Conservation (phyloP, 2,329 filamentous ascomycete species). For the Ophiostoma triangulosporum region DNA sequence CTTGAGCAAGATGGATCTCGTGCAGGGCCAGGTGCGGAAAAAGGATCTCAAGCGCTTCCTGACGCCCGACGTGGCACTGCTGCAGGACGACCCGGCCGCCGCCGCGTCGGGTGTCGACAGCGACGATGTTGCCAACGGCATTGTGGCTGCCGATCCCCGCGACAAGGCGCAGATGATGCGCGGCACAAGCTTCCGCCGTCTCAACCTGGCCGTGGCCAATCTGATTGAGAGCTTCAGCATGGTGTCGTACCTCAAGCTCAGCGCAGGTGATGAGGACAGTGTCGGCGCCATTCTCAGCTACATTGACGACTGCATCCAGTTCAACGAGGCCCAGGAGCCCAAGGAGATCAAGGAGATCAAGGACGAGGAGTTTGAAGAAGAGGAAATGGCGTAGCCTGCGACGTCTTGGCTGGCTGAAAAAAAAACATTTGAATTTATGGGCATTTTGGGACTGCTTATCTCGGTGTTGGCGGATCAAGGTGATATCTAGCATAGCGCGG, state of each 20-base stretch:
- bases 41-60: conserved; percentile 83
- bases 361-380: conserved; percentile 43
- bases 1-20: conserved; percentile 92
- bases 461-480: no score
- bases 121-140: conserved; percentile 14
- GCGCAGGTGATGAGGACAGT: conserved; percentile 85
- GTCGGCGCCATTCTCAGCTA: conserved; percentile 73
- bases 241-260: conserved; percentile 86
- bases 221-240: conserved; percentile 97
- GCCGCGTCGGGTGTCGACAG: background rate
- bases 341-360: conserved; percentile 70
- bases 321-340: conserved; percentile 84
- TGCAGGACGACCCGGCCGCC: conserved; percentile 65
- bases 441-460: background rate
- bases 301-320: conserved; percentile 90
- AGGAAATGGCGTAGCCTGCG: conserved; percentile 11
- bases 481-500: no score
- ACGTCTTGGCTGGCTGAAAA: no score
- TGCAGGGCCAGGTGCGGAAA: conserved; percentile 78
- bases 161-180: conserved; percentile 61
- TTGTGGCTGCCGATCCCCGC: conserved; percentile 36
- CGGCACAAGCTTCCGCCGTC: conserved; percentile 63
- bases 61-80: conserved; percentile 67
- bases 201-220: conserved; percentile 79
- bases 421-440: no score